phyloP scores from a whole-genome alignment of 768 basidiomycete species.

The Cystobasidium ongulense region DNA sequence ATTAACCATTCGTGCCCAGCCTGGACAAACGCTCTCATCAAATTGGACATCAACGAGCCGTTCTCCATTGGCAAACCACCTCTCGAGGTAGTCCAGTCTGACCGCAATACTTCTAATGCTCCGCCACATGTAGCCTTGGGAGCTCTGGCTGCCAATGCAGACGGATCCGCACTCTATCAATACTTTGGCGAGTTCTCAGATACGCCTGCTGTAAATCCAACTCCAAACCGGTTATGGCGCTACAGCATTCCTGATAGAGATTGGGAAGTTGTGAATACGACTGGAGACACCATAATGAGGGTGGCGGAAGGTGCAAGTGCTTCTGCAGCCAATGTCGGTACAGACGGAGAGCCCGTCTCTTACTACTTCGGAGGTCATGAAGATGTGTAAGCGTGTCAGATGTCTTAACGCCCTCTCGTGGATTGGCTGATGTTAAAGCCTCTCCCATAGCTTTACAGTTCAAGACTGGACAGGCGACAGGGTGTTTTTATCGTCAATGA shows the following conservation, averaged over 20 bases:
- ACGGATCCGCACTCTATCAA: slow-evolving; percentile 14
- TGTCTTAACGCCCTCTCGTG: no score
- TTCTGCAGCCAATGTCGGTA: slow-evolving; percentile 11
- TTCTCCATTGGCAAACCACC: slow-evolving; percentile 9
- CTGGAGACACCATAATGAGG: neutral
- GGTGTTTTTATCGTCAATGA: slow-evolving; percentile 14
- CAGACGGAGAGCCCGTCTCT: neutral
- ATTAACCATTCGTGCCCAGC: neutral
- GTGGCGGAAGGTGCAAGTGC: slow-evolving; percentile 16
- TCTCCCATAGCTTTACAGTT: neutral
- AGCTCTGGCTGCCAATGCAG: neutral
- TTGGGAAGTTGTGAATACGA: neutral
- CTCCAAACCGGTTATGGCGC: neutral
- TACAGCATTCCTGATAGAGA: neutral
- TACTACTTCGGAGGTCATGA: slow-evolving; percentile 7
- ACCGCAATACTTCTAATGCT: neutral
- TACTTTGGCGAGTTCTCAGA: slow-evolving; percentile 14
- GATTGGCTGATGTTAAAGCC: neutral
- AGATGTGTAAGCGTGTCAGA: neutral
- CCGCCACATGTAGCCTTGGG: slow-evolving; percentile 25
- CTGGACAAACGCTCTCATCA: slow-evolving; percentile 25
- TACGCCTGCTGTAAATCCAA: neutral
- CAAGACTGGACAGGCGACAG: neutral
- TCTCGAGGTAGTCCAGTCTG: slow-evolving; percentile 1
- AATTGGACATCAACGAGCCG: slow-evolving; percentile 2